Evolutionary conservation across 2,329 filamentous ascomycete species (phyloP).

Genomic region (Xylaria sp.): DNA sequence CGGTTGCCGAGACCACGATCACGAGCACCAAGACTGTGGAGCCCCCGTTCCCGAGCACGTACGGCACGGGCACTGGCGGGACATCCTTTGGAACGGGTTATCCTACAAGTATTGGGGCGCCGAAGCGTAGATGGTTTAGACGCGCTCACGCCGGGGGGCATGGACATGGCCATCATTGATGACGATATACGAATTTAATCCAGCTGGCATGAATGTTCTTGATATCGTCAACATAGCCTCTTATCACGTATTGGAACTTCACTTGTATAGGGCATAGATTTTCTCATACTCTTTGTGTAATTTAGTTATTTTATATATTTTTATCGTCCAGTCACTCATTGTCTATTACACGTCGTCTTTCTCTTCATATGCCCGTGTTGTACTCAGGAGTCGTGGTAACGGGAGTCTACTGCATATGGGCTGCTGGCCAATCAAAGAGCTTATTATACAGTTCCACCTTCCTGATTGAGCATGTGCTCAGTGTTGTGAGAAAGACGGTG

Average conservation of each 20-base stretch:
- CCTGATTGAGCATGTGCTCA: slow-evolving; percentile 29
- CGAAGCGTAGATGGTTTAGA: slow-evolving; percentile 44
- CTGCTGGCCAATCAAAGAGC: slow-evolving; percentile 22
- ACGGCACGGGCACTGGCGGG: slow-evolving; percentile 36
- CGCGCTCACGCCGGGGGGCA: slow-evolving; percentile 37
- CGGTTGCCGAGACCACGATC: slow-evolving; percentile 38
- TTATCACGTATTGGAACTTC: neutral
- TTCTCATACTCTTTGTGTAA: neutral
- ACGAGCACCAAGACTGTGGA: slow-evolving; percentile 44
- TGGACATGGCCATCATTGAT: slow-evolving; percentile 34
- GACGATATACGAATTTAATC: slow-evolving; percentile 1
- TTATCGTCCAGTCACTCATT: neutral
- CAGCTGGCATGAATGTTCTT: neutral
- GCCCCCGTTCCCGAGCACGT: slow-evolving; percentile 45
- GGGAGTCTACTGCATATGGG: too few species aligned
- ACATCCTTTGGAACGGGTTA: slow-evolving; percentile 32
- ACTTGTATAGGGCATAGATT: slow-evolving; percentile 5
- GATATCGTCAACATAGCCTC: neutral
- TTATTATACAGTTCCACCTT: slow-evolving; percentile 17
- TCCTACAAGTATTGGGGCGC: slow-evolving; percentile 32
- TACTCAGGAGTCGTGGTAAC: neutral
- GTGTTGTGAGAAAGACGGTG: neutral
- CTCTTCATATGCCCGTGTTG: neutral
- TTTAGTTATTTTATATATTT: neutral
- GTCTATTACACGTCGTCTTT: neutral